Evolutionary conservation across 305 asterid species (phyloP).

Genomic region (Fraxinus nigra): DNA sequence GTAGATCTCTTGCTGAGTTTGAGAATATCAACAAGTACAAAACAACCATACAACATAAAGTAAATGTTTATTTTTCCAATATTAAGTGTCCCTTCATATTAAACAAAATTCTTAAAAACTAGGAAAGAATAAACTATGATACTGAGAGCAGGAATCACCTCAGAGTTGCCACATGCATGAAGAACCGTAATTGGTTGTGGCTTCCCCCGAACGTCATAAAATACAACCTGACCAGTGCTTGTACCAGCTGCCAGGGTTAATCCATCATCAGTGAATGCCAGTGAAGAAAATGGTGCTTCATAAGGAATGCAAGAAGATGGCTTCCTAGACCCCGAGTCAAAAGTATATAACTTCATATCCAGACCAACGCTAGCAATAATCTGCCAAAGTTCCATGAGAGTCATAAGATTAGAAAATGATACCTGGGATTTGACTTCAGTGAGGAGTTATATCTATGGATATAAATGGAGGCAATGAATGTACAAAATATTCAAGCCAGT

Average conservation of each 20-base stretch:
- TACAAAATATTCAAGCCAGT: neutral
- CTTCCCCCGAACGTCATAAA: conserved; percentile 92
- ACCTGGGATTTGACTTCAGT: conserved; percentile 7
- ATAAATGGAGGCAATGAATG: neutral
- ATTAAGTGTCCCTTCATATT: neutral
- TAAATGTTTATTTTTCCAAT: conserved; percentile 1
- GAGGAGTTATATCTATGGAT: conserved; percentile 17
- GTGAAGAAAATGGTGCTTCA: conserved; percentile 90
- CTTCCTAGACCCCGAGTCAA: conserved; percentile 84
- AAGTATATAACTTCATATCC: conserved; percentile 92
- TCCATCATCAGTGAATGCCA: conserved; percentile 91
- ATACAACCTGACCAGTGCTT: conserved; percentile 82
- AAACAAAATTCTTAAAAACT: conserved; percentile 19
- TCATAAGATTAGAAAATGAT: conserved; percentile 15
- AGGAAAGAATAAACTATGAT: conserved; percentile 21
- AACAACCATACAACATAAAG: neutral
- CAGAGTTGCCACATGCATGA: conserved; percentile 85
- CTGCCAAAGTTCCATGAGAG: conserved; percentile 44
- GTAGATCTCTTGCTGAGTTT: neutral
- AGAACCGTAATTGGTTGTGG: conserved; percentile 92
- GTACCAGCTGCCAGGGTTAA: conserved; percentile 95
- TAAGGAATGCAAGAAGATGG: conserved; percentile 81
- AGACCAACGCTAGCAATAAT: conserved; percentile 92
- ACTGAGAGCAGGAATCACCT: conserved; percentile 49
- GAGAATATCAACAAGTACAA: neutral